Base-by-base conservation (phyloP, 306 rosid genomes). In the Vigna nakashimae region DNA sequence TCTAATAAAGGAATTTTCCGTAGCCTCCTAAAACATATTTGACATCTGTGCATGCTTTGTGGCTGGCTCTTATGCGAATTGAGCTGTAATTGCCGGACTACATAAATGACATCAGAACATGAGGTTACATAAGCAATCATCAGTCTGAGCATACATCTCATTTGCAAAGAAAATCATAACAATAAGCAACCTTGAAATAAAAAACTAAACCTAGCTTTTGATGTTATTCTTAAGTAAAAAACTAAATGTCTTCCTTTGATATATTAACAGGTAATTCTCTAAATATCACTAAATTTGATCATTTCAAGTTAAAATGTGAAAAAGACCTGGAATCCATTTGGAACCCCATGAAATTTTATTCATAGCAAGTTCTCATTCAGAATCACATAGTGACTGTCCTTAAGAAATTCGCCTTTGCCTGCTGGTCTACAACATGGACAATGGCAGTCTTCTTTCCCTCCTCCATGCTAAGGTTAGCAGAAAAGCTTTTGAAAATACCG, bases 361-460 rank as follows among this genome's bases (percentile, higher is more conserved):
- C 18, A 20, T 43, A 12, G 15, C 16, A 80, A 67, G 5, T 57
- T 66, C 28, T 43, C 14, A 26, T 58, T 75, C 79, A 48, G 51
- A 46, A 28, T 60, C 70, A 62, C 49, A 74, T 38, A 17, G 18
- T 30, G 71, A 63, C 34, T 28, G 18, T 18, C 22, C 38, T 32
- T 45, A 45, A 43, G 69, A 60, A 74, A 48, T 38, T 48, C 1
- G 32, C 16, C 52, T 56, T 75, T 50, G 69, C 64, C 72, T 14
- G 32, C 40, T 6, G 15, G 51, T 48, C 40, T 63, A 64, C 59
- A 49, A 14, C 70, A 79, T 85, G 51, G 84, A 82, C 74, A 85
- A 70, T 58, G 84, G 84, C 52, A 82, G 65, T 75, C 82, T 79
- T 75, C 84, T 82, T 82, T 82, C 86, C 30, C 88, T 85, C 79